A percentile compares a stretch with the other conserved stretches of the same genome.
Conservation (phyloP, 2,329 filamentous ascomycete genomes). For the Pseudogymnoascus sp. region DNA sequence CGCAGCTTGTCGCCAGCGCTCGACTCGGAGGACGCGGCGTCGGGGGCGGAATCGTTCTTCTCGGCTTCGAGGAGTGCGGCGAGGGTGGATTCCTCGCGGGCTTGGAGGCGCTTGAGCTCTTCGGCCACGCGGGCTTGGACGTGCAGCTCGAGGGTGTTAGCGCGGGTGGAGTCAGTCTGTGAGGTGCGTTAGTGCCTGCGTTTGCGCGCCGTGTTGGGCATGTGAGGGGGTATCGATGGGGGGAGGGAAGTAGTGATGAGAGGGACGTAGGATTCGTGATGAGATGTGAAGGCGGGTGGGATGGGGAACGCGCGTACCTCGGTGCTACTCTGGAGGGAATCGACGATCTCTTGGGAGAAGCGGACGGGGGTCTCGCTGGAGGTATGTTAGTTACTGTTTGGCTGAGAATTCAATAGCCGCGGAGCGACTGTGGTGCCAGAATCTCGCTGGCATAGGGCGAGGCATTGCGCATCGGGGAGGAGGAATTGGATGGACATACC, state of each 20-base stretch:
- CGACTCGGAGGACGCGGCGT: conserved; percentile 16
- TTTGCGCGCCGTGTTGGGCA: not conserved
- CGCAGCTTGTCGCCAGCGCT: conserved; percentile 26
- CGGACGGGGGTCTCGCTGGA: conserved; percentile 52
- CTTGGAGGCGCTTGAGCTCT: conserved; percentile 74
- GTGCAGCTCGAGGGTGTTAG: conserved; percentile 74
- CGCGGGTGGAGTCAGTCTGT: conserved; percentile 82
- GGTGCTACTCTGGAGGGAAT: conserved; percentile 72
- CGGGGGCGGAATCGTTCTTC: conserved; percentile 12
- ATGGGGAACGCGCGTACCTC: conserved; percentile 53
- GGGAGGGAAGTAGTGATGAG: too few species aligned
- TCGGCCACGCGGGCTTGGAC: conserved; percentile 79
- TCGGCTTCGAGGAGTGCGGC: conserved; percentile 48
- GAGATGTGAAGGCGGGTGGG: not conserved
- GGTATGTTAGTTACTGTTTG: conserved; percentile 7
- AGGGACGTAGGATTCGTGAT: not conserved
- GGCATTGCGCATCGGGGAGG: not conserved
- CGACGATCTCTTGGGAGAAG: conserved; percentile 75
- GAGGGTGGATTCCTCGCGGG: conserved; percentile 61
- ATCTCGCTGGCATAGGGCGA: not conserved
- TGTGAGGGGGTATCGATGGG: not conserved
- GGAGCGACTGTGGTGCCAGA: not conserved
- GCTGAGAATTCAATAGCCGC: conserved; percentile 5
- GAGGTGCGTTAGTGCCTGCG: not conserved
- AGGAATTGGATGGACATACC: not conserved